phyloP scores from a whole-genome alignment of 1,139 yeast species.

The Insectozyma bohioensis region DNA sequence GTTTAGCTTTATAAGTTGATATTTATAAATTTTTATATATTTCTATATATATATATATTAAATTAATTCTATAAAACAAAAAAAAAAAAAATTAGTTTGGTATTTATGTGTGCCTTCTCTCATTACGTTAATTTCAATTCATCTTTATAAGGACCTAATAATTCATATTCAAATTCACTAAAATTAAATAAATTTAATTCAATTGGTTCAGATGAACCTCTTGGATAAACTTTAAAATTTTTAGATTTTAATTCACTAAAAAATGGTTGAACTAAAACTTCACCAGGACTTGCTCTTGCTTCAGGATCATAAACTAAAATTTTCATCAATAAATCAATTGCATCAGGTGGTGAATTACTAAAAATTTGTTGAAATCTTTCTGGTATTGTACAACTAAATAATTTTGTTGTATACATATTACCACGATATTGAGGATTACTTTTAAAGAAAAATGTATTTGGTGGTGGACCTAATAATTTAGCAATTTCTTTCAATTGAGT shows the following conservation, averaged over 20 bases:
- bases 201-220: constrained; percentile 46
- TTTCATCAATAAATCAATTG: constrained; percentile 66
- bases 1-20: constrained; percentile 64
- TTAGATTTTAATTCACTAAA: constrained; percentile 65
- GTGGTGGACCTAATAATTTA: constrained; percentile 74
- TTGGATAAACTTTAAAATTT: constrained; percentile 58
- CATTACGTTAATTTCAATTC: constrained; percentile 22
- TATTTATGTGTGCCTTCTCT: neutral
- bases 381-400: constrained; percentile 59
- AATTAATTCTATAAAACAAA: too few relatives aligned
- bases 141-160: constrained; percentile 44
- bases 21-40: neutral
- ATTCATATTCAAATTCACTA: constrained; percentile 52
- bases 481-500: constrained; percentile 76
- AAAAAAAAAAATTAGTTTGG: too few relatives aligned
- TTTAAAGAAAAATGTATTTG: constrained; percentile 69
- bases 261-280: constrained; percentile 69
- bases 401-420: constrained; percentile 66
- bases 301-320: constrained; percentile 76
- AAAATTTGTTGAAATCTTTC: constrained; percentile 70
- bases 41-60: constrained; percentile 3
- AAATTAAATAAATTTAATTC: constrained; percentile 51
- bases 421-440: constrained; percentile 76
- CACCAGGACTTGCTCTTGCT: constrained; percentile 61
- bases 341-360: constrained; percentile 67